Evolutionary conservation across 345 rosid genomes (phyloP).

Genomic region (Lepidium sativum): DNA sequence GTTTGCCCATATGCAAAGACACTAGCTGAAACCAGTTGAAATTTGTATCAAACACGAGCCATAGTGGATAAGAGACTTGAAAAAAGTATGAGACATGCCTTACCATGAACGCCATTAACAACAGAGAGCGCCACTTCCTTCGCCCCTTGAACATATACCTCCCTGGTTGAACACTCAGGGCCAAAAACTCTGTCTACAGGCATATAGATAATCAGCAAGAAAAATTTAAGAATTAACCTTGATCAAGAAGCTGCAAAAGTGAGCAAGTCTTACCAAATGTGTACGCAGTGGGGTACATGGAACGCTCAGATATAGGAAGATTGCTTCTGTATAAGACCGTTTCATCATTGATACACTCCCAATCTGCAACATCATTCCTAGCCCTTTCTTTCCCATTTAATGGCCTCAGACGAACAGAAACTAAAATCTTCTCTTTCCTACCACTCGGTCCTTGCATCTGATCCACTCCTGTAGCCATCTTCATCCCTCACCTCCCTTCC

Average conservation of each 20-base stretch:
- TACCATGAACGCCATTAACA: constrained; percentile 70
- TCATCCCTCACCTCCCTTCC: constrained; percentile 41
- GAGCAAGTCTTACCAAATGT: constrained; percentile 60
- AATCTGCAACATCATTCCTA: constrained; percentile 66
- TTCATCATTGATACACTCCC: constrained; percentile 79
- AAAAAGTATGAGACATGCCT: constrained; percentile 14
- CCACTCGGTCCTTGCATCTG: constrained; percentile 35
- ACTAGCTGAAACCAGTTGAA: constrained; percentile 54
- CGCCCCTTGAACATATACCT: constrained; percentile 77
- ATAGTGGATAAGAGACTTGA: constrained; percentile 26
- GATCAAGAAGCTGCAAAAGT: constrained; percentile 8
- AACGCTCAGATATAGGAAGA: constrained; percentile 73
- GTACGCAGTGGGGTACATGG: constrained; percentile 83
- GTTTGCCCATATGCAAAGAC: constrained; percentile 98
- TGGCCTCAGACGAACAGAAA: constrained; percentile 86
- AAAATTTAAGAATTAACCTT: background rate
- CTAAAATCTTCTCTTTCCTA: constrained; percentile 59
- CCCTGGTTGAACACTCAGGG: constrained; percentile 54
- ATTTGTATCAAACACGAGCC: background rate
- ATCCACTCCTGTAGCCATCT: constrained; percentile 45
- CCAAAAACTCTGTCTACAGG: constrained; percentile 74
- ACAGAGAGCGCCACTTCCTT: constrained; percentile 81
- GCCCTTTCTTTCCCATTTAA: constrained; percentile 70
- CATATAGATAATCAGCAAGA: constrained; percentile 11
- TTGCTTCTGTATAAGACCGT: constrained; percentile 63